phyloP scores from a whole-genome alignment of 164 flowering plant genomes.

The Vitis labrusca region DNA sequence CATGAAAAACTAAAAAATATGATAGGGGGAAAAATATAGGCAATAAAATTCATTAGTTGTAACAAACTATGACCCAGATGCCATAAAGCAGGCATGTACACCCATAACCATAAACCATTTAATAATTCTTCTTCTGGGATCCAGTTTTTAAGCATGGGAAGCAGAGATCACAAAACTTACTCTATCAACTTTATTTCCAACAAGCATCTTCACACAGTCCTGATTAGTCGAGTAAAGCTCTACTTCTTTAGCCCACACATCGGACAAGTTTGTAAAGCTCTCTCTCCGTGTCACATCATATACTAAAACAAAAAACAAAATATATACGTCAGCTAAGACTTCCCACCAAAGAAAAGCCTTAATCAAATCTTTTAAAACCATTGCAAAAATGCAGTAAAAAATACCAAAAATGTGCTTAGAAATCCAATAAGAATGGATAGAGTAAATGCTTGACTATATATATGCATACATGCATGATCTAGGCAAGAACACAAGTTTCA shows the following conservation, averaged over 20 bases:
- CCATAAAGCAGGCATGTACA: background rate
- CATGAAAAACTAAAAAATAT: background rate
- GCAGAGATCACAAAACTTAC: slow-evolving; percentile 31
- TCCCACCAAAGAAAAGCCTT: too few species aligned
- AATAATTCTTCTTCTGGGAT: too few species aligned
- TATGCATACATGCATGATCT: too few species aligned
- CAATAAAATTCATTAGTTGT: background rate
- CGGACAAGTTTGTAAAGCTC: slow-evolving; percentile 69
- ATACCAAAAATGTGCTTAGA: too few species aligned
- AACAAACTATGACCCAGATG: background rate
- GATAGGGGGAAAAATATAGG: background rate
- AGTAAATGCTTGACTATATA: too few species aligned
- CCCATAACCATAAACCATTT: background rate
- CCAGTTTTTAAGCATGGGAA: background rate
- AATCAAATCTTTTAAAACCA: too few species aligned
- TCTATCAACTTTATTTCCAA: slow-evolving; percentile 86
- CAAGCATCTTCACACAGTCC: slow-evolving; percentile 79
- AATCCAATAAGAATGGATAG: too few species aligned
- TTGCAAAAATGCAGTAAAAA: too few species aligned
- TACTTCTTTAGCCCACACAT: slow-evolving; percentile 81
- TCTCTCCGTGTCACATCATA: slow-evolving; percentile 84
- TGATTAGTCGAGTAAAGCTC: slow-evolving; percentile 74
- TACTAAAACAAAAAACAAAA: slow-evolving; percentile 36
- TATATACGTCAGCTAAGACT: background rate
- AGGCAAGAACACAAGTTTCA: too few species aligned